Percentiles rank a stretch among this genome's conserved stretches.
phyloP scores from a whole-genome alignment of 108 stramenopile species.

The Fragilaria crotonensis region DNA sequence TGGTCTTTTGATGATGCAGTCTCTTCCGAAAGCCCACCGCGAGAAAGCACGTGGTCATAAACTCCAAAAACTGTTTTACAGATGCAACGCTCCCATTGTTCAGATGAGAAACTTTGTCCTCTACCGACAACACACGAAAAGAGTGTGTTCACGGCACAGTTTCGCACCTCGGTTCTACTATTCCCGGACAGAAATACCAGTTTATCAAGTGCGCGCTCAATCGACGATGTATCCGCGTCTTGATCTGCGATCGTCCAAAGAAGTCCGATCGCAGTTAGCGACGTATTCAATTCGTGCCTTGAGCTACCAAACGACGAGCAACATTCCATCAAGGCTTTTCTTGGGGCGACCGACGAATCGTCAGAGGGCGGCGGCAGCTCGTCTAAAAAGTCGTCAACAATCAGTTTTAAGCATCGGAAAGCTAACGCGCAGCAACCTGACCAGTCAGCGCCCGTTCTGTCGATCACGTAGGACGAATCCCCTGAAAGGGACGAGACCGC shows the following conservation, averaged over 20 bases:
- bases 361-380: conserved; percentile 17
- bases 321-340: conserved; percentile 66
- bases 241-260: conserved; percentile 83
- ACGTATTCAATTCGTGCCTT: conserved; percentile 84
- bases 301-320: conserved; percentile 81
- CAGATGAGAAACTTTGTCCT: conserved; percentile 54
- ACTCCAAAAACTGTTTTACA: conserved; percentile 64
- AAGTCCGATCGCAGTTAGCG: conserved; percentile 86
- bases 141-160: conserved; percentile 89
- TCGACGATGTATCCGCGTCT: conserved; percentile 49
- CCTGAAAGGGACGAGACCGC: conserved; percentile 53
- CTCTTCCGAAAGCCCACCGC: background rate
- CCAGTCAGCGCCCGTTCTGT: conserved; percentile 56
- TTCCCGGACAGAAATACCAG: conserved; percentile 59
- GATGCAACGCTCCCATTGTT: conserved; percentile 75
- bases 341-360: conserved; percentile 22
- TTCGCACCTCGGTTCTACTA: conserved; percentile 60
- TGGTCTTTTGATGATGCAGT: conserved; percentile 6
- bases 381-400: conserved; percentile 87
- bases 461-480: conserved; percentile 7
- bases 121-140: conserved; percentile 88
- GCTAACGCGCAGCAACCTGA: conserved; percentile 55
- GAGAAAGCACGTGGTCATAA: conserved; percentile 24
- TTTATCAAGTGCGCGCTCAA: conserved; percentile 71
- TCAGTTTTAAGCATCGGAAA: conserved; percentile 83